These are phyloP conservation scores for Lathyrus sativus DNA, from an alignment of 306 rosid species.

Conservation along the genomic window DNA sequence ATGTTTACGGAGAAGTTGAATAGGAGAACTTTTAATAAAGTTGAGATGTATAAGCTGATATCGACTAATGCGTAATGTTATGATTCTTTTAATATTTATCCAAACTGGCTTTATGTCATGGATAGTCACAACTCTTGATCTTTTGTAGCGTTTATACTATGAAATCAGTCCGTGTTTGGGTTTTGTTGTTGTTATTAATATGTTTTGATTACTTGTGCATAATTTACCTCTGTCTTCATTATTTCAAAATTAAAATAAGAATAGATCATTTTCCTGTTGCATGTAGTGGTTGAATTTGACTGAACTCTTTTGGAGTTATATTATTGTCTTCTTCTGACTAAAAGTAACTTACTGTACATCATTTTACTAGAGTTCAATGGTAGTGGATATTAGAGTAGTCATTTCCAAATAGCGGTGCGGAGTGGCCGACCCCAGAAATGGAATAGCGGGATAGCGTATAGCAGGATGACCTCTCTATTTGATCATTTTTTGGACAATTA, in stretches of 20 bases:
- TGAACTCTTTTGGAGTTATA: conserved; percentile 20
- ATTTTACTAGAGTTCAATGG: conserved; percentile 9
- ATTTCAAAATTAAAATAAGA: background rate
- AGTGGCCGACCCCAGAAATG: too few species aligned
- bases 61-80: background rate
- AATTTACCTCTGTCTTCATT: conserved; percentile 5
- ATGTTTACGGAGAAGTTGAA: background rate
- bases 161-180: conserved; percentile 19
- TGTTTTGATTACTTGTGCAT: conserved; percentile 21
- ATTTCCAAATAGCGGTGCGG: too few species aligned
- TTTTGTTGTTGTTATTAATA: conserved; percentile 1
- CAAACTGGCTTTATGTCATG: background rate
- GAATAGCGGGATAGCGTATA: too few species aligned
- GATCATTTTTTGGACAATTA: too few species aligned
- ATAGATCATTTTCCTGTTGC: conserved; percentile 2
- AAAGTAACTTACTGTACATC: conserved; percentile 12
- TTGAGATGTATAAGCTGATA: background rate
- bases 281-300: background rate
- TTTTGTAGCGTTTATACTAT: conserved; percentile 17
- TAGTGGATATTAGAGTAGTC: background rate
- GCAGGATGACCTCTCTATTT: too few species aligned
- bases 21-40: background rate
- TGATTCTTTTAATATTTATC: background rate
- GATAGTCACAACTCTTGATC: conserved; percentile 25
- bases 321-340: background rate